phyloP scores from a whole-genome alignment of 176 grass and related monocot species.

The Otatea glauca region DNA sequence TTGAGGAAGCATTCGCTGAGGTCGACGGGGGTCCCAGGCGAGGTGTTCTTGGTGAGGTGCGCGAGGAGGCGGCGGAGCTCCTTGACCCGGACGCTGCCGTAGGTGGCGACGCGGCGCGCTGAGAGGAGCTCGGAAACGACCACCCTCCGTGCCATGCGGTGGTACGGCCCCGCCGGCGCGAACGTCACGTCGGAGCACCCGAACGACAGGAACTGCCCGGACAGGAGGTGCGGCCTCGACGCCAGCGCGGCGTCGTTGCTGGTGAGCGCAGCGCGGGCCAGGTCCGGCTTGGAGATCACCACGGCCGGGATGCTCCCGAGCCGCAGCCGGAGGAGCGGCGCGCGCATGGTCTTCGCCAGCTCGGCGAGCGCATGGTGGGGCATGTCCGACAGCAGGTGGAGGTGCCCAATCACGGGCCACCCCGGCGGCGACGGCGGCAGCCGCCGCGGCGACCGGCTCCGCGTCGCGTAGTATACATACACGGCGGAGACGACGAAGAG shows the following conservation, averaged over 20 bases:
- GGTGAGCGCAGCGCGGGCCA: constrained; percentile 50
- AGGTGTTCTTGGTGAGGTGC: constrained; percentile 26
- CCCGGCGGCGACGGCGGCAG: constrained; percentile 44
- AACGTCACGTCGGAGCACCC: constrained; percentile 55
- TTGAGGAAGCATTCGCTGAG: constrained; percentile 46
- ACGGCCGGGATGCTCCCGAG: constrained; percentile 44
- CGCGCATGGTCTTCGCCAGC: constrained; percentile 21
- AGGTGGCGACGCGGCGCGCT: constrained; percentile 49
- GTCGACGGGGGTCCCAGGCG: constrained; percentile 1
- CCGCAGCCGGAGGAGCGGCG: constrained; percentile 36
- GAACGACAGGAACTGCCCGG: constrained; percentile 50
- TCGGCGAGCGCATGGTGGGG: constrained; percentile 44
- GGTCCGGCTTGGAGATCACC: constrained; percentile 51
- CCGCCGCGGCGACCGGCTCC: not conserved
- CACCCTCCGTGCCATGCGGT: constrained; percentile 48
- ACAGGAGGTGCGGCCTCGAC: constrained; percentile 51
- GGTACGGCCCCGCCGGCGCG: constrained; percentile 46
- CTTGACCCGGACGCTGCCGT: constrained; percentile 16
- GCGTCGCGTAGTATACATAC: constrained; percentile 3
- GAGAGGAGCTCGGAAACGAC: constrained; percentile 54
- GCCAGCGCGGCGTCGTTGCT: constrained; percentile 47
- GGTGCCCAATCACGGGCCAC: constrained; percentile 49
- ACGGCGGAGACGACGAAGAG: not conserved
- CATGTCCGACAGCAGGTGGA: constrained; percentile 49
- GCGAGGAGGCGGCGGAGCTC: constrained; percentile 51